These are phyloP conservation scores for Priceomyces fermenticarens DNA, from an alignment of 805 yeast species.

Conservation along the genomic window DNA sequence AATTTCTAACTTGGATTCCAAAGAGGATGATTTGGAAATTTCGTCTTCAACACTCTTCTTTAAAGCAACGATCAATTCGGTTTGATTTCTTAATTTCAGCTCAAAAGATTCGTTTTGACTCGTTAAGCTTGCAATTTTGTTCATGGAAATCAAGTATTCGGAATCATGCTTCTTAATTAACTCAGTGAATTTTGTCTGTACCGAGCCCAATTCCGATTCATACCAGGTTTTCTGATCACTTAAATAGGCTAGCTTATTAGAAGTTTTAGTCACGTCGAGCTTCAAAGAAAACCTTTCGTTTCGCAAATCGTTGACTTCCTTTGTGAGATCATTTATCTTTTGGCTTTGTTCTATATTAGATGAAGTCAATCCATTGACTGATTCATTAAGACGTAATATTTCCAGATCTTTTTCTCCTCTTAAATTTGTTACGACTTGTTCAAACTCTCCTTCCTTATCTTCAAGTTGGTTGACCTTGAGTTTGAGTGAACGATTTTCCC, in stretches of 20 bases:
- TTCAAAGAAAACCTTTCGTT: slow-evolving; percentile 35
- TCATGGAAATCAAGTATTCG: slow-evolving; percentile 28
- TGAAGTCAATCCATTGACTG: slow-evolving; percentile 25
- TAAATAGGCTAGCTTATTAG: slow-evolving; percentile 32
- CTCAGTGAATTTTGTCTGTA: slow-evolving; percentile 36
- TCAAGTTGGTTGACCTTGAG: slow-evolving; percentile 16
- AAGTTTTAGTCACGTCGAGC: slow-evolving; percentile 30
- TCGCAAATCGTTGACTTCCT: slow-evolving; percentile 33
- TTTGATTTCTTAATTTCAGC: slow-evolving; percentile 35
- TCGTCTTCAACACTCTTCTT: slow-evolving; percentile 39
- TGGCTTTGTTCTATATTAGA: slow-evolving; percentile 36
- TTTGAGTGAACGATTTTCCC: slow-evolving; percentile 12
- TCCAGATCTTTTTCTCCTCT: slow-evolving; percentile 19
- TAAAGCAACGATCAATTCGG: slow-evolving; percentile 45
- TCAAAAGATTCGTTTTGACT: slow-evolving; percentile 23
- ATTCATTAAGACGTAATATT: slow-evolving; percentile 23
- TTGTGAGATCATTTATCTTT: slow-evolving; percentile 31
- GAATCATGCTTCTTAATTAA: slow-evolving; percentile 37
- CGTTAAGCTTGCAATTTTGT: slow-evolving; percentile 25
- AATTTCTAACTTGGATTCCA: slow-evolving; percentile 29
- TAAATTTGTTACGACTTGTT: slow-evolving; percentile 9
- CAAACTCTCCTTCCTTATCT: slow-evolving; percentile 9
- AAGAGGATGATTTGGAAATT: slow-evolving; percentile 14
- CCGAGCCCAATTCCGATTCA: slow-evolving; percentile 32
- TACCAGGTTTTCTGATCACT: slow-evolving; percentile 39